These are phyloP conservation scores for Fusarium sp. DNA, from an alignment of 2,329 filamentous ascomycete species.

Conservation along the genomic window DNA sequence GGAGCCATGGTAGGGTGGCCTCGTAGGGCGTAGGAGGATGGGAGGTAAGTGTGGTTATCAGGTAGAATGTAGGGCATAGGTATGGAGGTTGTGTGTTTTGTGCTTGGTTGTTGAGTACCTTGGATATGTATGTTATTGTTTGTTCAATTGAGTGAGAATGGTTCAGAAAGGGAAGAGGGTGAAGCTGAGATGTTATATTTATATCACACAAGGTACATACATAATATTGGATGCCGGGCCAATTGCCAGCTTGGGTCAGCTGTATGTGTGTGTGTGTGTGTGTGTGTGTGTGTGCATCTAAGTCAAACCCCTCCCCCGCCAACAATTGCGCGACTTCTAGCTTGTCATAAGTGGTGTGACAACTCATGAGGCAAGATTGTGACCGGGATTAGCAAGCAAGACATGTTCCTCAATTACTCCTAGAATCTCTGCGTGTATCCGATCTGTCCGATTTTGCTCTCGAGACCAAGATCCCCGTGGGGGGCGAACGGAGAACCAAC, in stretches of 20 bases:
- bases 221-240: slow-evolving; percentile 1
- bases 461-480: slow-evolving; percentile 4
- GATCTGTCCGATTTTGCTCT: slow-evolving; percentile 17
- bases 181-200: slow-evolving; percentile 40
- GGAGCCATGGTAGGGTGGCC: slow-evolving; percentile 43
- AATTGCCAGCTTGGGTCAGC: slow-evolving; percentile 18
- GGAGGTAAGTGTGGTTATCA: slow-evolving; percentile 21
- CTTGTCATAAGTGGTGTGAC: slow-evolving; percentile 44
- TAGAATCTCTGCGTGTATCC: neutral
- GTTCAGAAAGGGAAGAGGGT: slow-evolving; percentile 13
- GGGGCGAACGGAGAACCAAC: slow-evolving; percentile 34
- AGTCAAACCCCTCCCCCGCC: slow-evolving; percentile 16
- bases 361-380: slow-evolving; percentile 4
- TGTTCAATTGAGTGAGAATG: slow-evolving; percentile 12
- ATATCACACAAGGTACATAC: slow-evolving; percentile 27
- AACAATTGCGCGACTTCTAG: slow-evolving; percentile 35
- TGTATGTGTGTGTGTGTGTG: neutral
- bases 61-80: slow-evolving; percentile 21
- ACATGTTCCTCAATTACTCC: neutral
- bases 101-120: neutral
- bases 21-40: slow-evolving; percentile 17
- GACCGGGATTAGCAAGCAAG: neutral
- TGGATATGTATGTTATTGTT: neutral
- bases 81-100: neutral
- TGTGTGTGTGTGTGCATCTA: slow-evolving; percentile 8